phyloP scores from a whole-genome alignment of 768 basidiomycete genomes.

The Kwoniella pini region DNA sequence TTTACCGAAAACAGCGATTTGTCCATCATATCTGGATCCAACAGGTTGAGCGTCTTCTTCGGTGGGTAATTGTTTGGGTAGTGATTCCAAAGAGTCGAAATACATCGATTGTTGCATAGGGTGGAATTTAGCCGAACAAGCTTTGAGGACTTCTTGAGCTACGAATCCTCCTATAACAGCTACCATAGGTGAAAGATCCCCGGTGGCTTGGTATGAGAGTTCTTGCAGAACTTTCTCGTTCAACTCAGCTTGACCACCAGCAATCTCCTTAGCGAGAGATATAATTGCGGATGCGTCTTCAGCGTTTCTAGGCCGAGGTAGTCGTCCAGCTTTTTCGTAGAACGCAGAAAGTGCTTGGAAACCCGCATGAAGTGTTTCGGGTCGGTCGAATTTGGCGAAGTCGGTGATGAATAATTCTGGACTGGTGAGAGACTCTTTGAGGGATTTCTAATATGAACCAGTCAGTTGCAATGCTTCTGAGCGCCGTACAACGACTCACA shows the following conservation, averaged over 20 bases:
- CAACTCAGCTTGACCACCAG: conserved; percentile 65
- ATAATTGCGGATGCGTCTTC: conserved; percentile 76
- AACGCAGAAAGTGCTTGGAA: conserved; percentile 92
- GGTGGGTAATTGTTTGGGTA: conserved; percentile 72
- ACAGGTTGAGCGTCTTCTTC: conserved; percentile 81
- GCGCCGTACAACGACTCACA: conserved; percentile 60
- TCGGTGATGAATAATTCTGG: conserved; percentile 94
- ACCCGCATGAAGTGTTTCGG: conserved; percentile 82
- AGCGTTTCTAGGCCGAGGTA: conserved; percentile 79
- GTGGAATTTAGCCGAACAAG: conserved; percentile 95
- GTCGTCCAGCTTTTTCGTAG: conserved; percentile 62
- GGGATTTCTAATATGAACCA: conserved; percentile 70
- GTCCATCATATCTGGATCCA: conserved; percentile 84
- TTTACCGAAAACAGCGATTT: conserved; percentile 94
- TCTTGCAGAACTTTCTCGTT: conserved; percentile 76
- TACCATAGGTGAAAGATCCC: conserved; percentile 83
- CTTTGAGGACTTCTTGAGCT: conserved; percentile 96
- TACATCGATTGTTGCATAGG: conserved; percentile 93
- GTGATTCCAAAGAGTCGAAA: conserved; percentile 94
- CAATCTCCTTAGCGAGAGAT: conserved; percentile 73
- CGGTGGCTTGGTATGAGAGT: conserved; percentile 85
- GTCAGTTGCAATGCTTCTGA: not conserved
- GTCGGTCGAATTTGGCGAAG: conserved; percentile 95
- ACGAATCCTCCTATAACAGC: conserved; percentile 97
- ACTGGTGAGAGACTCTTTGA: conserved; percentile 74